These are phyloP conservation scores for Xylaria bambusicola DNA, from an alignment of 495 filamentous ascomycete genomes.

Conservation along the genomic window DNA sequence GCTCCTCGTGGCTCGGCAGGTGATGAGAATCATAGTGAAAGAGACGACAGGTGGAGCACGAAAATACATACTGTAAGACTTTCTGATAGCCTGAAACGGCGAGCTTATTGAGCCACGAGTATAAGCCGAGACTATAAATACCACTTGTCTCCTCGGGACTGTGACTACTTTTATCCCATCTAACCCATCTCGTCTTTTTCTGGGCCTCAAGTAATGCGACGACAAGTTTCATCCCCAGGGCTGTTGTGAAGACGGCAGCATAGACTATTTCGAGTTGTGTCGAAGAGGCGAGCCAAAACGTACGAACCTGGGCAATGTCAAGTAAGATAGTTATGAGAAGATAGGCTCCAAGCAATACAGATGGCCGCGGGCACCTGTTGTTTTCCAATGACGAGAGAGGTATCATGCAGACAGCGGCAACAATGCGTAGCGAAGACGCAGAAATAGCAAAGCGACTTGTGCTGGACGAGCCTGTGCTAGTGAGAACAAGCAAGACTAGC, in stretches of 20 bases:
- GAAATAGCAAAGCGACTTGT: slow-evolving; percentile 24
- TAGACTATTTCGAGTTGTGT: slow-evolving; percentile 18
- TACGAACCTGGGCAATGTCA: slow-evolving; percentile 43
- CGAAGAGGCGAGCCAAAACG: slow-evolving; percentile 35
- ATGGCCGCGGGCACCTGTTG: too few species aligned
- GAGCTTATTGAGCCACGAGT: slow-evolving; percentile 62
- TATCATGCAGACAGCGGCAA: slow-evolving; percentile 34
- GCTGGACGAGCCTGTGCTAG: slow-evolving; percentile 27
- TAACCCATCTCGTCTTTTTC: slow-evolving; percentile 47
- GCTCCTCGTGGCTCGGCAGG: too few species aligned
- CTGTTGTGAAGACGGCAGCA: slow-evolving; percentile 46
- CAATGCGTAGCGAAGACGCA: slow-evolving; percentile 13
- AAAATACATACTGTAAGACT: slow-evolving; percentile 21
- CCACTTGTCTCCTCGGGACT: slow-evolving; percentile 60
- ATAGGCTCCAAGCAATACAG: slow-evolving; percentile 27
- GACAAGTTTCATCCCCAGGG: slow-evolving; percentile 47
- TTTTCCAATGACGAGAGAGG: too few species aligned
- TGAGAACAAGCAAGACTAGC: slow-evolving; percentile 36
- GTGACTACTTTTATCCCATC: slow-evolving; percentile 45
- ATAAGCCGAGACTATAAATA: slow-evolving; percentile 56
- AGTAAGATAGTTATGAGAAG: slow-evolving; percentile 44
- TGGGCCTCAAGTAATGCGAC: slow-evolving; percentile 54
- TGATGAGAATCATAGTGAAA: background rate
- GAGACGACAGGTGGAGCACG: background rate
- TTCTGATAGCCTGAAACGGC: slow-evolving; percentile 50